A percentile compares a stretch with the other conserved stretches of the same genome.
These are phyloP conservation scores for Russula olivacea DNA, from an alignment of 768 basidiomycete species.

Conservation along the genomic window DNA sequence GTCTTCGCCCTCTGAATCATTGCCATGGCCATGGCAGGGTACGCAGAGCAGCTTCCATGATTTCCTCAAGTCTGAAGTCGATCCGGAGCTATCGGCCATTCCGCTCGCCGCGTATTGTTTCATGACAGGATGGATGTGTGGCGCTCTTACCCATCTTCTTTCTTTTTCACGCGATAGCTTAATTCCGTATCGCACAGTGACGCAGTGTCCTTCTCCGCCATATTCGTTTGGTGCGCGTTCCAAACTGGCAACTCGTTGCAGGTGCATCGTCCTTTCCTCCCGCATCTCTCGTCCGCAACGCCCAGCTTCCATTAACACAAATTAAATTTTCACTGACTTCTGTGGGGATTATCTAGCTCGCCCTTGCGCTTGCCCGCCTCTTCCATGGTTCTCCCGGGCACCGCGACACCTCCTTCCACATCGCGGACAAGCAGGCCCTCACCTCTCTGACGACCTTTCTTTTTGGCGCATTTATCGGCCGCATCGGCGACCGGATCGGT, in stretches of 20 bases:
- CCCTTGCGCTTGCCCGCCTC: constrained; percentile 76
- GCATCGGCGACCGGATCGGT: constrained; percentile 80
- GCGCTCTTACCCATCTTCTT: constrained; percentile 7
- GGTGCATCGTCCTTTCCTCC: constrained; percentile 32
- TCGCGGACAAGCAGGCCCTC: constrained; percentile 78
- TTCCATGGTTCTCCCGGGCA: constrained; percentile 47
- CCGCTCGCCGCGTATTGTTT: constrained; percentile 65
- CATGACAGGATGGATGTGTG: constrained; percentile 76
- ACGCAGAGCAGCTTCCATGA: constrained; percentile 32
- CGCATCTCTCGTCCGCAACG: neutral
- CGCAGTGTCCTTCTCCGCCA: constrained; percentile 66
- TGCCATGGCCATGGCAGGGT: neutral
- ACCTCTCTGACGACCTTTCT: constrained; percentile 76
- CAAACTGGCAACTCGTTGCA: constrained; percentile 76
- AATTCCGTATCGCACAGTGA: constrained; percentile 39
- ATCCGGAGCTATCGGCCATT: constrained; percentile 44
- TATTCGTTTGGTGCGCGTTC: constrained; percentile 83
- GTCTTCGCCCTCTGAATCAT: neutral
- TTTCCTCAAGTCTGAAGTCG: constrained; percentile 40
- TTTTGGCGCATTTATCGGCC: constrained; percentile 68
- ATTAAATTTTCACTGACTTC: neutral
- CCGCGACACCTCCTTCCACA: constrained; percentile 60
- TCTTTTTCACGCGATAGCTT: neutral
- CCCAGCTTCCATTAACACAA: too few relatives aligned
- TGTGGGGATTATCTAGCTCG: constrained; percentile 43